phyloP scores from a whole-genome alignment of 108 stramenopile genomes.

The Fragilaria crotonensis region DNA sequence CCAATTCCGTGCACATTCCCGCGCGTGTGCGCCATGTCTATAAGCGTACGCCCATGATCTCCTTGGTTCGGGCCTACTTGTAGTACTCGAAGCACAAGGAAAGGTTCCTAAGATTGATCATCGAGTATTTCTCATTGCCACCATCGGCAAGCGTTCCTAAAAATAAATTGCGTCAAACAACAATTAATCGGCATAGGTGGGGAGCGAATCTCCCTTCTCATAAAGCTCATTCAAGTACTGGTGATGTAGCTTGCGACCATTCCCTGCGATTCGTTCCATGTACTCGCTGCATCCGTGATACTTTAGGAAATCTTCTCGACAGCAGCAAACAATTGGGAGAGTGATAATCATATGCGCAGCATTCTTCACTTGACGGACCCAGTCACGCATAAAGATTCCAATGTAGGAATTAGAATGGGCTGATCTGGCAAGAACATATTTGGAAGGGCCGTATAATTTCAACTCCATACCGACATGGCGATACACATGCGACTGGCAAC shows the following conservation, averaged over 20 bases:
- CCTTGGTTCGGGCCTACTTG: too few relatives aligned
- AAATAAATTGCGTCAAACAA: too few relatives aligned
- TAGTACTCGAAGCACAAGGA: too few relatives aligned
- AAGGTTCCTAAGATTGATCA: too few relatives aligned
- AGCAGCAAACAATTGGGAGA: constrained; percentile 9
- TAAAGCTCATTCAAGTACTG: constrained; percentile 47
- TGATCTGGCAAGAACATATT: too few relatives aligned
- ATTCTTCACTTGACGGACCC: constrained; percentile 22
- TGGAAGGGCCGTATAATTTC: constrained; percentile 18
- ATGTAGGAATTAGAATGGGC: constrained; percentile 23
- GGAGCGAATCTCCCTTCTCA: constrained; percentile 10
- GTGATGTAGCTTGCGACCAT: constrained; percentile 17
- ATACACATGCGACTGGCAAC: constrained; percentile 19
- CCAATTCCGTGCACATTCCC: too few relatives aligned
- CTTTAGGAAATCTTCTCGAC: constrained; percentile 13
- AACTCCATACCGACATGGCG: constrained; percentile 55
- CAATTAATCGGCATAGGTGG: neutral
- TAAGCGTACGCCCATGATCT: too few relatives aligned
- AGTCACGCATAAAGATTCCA: neutral
- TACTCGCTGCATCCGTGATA: constrained; percentile 51
- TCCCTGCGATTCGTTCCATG: constrained; percentile 26
- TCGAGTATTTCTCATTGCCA: too few relatives aligned
- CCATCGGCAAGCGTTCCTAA: too few relatives aligned
- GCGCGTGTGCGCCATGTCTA: too few relatives aligned
- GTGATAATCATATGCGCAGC: constrained; percentile 15